Evolutionary conservation across 1,139 yeast species (phyloP), one percentile per base, ranked within the genome.

Genomic region (Suhomyces ambrosiae): DNA sequence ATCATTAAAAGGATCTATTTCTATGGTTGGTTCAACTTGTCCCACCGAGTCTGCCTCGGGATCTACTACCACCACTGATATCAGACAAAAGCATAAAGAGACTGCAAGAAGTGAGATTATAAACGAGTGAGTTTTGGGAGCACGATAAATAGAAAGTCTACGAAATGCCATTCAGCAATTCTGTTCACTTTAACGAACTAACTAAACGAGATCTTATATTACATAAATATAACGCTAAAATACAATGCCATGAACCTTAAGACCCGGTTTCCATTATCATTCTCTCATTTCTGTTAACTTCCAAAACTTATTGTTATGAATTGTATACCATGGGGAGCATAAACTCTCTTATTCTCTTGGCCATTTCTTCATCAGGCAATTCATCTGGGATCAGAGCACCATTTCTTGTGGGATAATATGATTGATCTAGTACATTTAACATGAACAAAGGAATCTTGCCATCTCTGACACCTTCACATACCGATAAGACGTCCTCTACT

Each of bases 391-490:
- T 37, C 14, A 47, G 53, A 10, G 53, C 43, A 22, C 43, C 45
- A 28, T 49, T 53, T 33, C 58, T 44, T 1, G 54, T 57, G 1
- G 61, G 58, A 37, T 60, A 57, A 40, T 63, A 62, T 3, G 60
- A 57, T 17, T 60, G 65, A 43, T 68, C 74, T 39, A 68, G 52
- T 12, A 68, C 62, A 44, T 68, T 68, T 37, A 68, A 54, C 68
- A 68, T 63, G 31, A 66, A 65, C 17, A 61, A 44, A 1, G 73
- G 74, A 18, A 68, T 65, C 39, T 63, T 66, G n/a, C 61, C 60
- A 43, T 68, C 74, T 38, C 71, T 49, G 0, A 68, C 68, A 1
- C 72, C 73, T 40, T 65, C 71, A 34, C 70, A 60, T 1, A 68
- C 59, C 9, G 60, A 47, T 26, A 68, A 53, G 10, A 68, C 70